Conservation (phyloP, 2,329 filamentous ascomycete genomes). For the Dactylellina drechsleri region DNA sequence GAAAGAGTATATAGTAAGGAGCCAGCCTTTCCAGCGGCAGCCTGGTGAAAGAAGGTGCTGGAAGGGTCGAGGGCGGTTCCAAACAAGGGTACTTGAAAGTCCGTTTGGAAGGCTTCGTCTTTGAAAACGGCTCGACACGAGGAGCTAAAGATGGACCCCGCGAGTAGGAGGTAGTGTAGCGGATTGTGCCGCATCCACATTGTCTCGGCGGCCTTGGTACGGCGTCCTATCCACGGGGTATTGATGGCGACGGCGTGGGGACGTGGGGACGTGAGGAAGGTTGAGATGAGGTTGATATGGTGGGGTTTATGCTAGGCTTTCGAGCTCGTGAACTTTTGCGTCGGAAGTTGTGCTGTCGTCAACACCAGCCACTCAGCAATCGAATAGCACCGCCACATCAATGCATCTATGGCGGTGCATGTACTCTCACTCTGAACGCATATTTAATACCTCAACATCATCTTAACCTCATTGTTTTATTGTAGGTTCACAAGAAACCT, state of each 20-base stretch:
- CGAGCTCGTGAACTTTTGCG: constrained; percentile 17
- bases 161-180: constrained; percentile 51
- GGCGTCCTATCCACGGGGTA: constrained; percentile 16
- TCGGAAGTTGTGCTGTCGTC: constrained; percentile 50
- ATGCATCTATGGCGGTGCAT: constrained; percentile 12
- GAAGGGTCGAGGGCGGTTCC: constrained; percentile 78
- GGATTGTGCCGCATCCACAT: constrained; percentile 53
- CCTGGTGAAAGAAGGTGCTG: constrained; percentile 94
- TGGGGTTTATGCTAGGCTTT: constrained; percentile 31
- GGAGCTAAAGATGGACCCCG: constrained; percentile 64
- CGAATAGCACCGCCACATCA: neutral
- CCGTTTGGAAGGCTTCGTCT: constrained; percentile 90
- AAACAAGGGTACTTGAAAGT: constrained; percentile 91
- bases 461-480: neutral
- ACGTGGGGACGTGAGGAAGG: constrained; percentile 22
- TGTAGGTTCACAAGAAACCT: neutral
- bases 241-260: constrained; percentile 11
- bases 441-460: constrained; percentile 9
- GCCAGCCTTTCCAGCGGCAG: constrained; percentile 81
- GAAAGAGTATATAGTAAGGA: constrained; percentile 91
- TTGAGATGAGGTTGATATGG: constrained; percentile 24
- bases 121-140: constrained; percentile 76
- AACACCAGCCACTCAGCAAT: constrained; percentile 40
- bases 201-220: constrained; percentile 29
- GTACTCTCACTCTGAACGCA: neutral